A percentile compares a stretch with the other conserved stretches of the same genome.
Evolutionary conservation across 2,329 filamentous ascomycete genomes (phyloP).

Genomic region (Drechslerella dactyloides): DNA sequence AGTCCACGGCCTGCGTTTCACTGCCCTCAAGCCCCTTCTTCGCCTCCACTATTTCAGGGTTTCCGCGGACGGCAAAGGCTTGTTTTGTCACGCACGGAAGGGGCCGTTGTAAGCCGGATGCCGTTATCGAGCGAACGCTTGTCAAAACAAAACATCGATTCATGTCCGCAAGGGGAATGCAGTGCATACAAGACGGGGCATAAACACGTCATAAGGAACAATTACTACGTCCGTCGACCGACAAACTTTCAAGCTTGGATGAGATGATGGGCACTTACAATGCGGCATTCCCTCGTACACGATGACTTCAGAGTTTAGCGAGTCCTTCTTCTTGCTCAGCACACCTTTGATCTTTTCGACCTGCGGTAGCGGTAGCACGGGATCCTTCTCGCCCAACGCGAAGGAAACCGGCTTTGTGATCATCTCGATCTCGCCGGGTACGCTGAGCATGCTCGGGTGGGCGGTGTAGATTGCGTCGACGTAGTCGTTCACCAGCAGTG

Average conservation of each 20-base stretch:
- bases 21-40: constrained; percentile 54
- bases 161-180: background rate
- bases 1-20: constrained; percentile 56
- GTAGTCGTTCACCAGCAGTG: constrained; percentile 60
- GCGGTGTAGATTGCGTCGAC: constrained; percentile 52
- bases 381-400: constrained; percentile 61
- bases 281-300: constrained; percentile 59
- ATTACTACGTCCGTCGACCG: background rate
- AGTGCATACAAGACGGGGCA: background rate
- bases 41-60: constrained; percentile 53
- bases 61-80: constrained; percentile 58
- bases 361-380: constrained; percentile 57
- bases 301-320: constrained; percentile 57
- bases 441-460: constrained; percentile 57
- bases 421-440: constrained; percentile 62
- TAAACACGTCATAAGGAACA: too few species aligned
- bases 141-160: background rate
- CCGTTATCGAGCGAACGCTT: constrained; percentile 7
- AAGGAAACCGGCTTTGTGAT: constrained; percentile 61
- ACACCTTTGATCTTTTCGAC: constrained; percentile 57
- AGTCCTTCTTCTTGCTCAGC: constrained; percentile 57
- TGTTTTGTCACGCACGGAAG: background rate
- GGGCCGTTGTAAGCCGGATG: constrained; percentile 3
- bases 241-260: background rate
- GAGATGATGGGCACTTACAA: constrained; percentile 46